phyloP scores from a whole-genome alignment of 75 land plant species.

The Cupressus sempervirens region DNA sequence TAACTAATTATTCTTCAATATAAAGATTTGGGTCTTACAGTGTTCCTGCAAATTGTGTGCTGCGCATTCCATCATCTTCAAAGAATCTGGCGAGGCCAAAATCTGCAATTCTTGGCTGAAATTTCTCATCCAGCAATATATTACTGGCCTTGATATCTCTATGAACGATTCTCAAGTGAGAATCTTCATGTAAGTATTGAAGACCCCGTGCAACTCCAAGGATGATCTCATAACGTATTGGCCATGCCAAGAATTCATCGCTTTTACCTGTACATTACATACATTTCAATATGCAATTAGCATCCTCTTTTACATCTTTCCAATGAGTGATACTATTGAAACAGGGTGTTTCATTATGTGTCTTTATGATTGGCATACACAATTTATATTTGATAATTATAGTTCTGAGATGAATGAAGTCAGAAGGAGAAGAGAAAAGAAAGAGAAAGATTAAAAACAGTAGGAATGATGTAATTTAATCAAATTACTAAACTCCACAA shows the following conservation, averaged over 20 bases:
- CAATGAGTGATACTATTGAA: background rate
- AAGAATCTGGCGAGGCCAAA: slow-evolving; percentile 64
- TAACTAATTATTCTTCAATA: background rate
- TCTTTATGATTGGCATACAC: background rate
- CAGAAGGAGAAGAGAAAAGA: no score
- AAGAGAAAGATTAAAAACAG: no score
- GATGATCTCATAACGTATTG: slow-evolving; percentile 49
- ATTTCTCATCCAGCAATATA: slow-evolving; percentile 58
- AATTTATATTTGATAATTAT: no score
- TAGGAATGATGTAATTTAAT: no score
- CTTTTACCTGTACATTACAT: slow-evolving; percentile 15
- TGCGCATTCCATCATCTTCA: slow-evolving; percentile 38
- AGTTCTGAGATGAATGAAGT: no score
- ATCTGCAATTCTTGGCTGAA: slow-evolving; percentile 62
- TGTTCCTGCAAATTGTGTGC: slow-evolving; percentile 56
- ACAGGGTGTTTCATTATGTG: background rate
- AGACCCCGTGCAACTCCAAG: slow-evolving; percentile 68
- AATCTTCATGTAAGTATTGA: slow-evolving; percentile 72
- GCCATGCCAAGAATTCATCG: slow-evolving; percentile 38
- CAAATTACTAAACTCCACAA: no score
- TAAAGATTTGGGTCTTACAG: slow-evolving; percentile 29
- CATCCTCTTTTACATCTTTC: background rate
- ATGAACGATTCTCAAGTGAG: slow-evolving; percentile 57
- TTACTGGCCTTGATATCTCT: slow-evolving; percentile 78
- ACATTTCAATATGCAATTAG: background rate